phyloP scores from a whole-genome alignment of 1,284 basidiomycete species.

The Exsudoporus floridanus region DNA sequence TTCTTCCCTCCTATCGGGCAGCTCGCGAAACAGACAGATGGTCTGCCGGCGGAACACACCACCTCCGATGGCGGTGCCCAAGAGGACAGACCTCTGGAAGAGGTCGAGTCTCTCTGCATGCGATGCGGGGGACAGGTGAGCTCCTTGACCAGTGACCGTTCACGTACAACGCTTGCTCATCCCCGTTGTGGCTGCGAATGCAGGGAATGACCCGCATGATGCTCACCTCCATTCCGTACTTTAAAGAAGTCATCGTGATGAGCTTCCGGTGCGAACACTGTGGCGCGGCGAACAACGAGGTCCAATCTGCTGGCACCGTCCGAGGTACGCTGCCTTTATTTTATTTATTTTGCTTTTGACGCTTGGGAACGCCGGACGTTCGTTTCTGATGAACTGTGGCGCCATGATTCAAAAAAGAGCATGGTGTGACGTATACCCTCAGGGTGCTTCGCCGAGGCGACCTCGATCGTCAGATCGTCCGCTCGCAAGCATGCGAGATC shows the following conservation, averaged over 20 bases:
- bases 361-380: background rate
- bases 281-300: slow-evolving; percentile 89
- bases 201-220: slow-evolving; percentile 91
- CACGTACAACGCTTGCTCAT: slow-evolving; percentile 10
- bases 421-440: slow-evolving; percentile 77
- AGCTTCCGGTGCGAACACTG: slow-evolving; percentile 96
- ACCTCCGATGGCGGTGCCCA: slow-evolving; percentile 25
- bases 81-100: slow-evolving; percentile 61
- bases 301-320: slow-evolving; percentile 89
- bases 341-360: background rate
- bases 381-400: background rate
- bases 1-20: slow-evolving; percentile 52
- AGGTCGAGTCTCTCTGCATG: slow-evolving; percentile 95
- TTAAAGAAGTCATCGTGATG: slow-evolving; percentile 94
- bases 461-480: slow-evolving; percentile 92
- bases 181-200: slow-evolving; percentile 21
- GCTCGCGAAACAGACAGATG: slow-evolving; percentile 41
- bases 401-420: slow-evolving; percentile 42
- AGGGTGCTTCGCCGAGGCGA: slow-evolving; percentile 77
- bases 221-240: slow-evolving; percentile 95
- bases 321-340: slow-evolving; percentile 57
- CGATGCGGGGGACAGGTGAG: slow-evolving; percentile 82
- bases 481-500: slow-evolving; percentile 83
- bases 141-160: background rate
- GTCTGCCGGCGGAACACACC: slow-evolving; percentile 25